Base-by-base conservation (phyloP, 495 filamentous ascomycete genomes). In the Hypoxylon cercidicola region DNA sequence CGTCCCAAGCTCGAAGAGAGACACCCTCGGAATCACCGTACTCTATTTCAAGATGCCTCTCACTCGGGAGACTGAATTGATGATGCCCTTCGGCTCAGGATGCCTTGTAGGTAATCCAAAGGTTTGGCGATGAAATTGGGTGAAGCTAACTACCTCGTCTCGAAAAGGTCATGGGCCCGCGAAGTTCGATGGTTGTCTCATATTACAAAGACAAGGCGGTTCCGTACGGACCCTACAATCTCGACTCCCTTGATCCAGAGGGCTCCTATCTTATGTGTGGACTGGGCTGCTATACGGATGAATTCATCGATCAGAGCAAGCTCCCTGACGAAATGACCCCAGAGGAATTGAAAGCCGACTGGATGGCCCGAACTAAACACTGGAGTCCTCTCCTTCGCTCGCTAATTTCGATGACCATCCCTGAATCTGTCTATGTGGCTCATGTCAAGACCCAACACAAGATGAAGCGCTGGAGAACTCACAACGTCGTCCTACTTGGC, bases 1-100 rank as follows among this genome's bases (percentile, higher is more conserved):
- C 13, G 30, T 82, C 0, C 80, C 80, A 2, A 55, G 70, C 4
- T 72, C 67, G 35, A 58, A 34, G 16, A 50, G 63, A 39, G 41
- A 30, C 19, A 37, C 56, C 1, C 19, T 49, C 5, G 55, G 57
- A 34, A 30, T 71, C 12, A 56, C 60, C 1, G 60, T 71, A 10
- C 53, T 68, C 3, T 71, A 71, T 28, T 71, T 71, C 55, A 71
- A 71, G 58, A 56, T 67, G 20, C 68, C 68, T 0, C 43, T 64
- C 9, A 71, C 68, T 12, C 59, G 41, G 1, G 55, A 64, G 10
- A 71, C 67, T 19, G 40, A 55, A 8, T 25, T 53, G 6, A 53
- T 67, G 25, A 45, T 59, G 43, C 34, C 61, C 50, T 44, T 21
- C n/a, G 30, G 39, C 20, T 43, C 39, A 53, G 63, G 51, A 1